Evolutionary conservation across 345 rosid species (phyloP).

Genomic region (Brassica cretica): DNA sequence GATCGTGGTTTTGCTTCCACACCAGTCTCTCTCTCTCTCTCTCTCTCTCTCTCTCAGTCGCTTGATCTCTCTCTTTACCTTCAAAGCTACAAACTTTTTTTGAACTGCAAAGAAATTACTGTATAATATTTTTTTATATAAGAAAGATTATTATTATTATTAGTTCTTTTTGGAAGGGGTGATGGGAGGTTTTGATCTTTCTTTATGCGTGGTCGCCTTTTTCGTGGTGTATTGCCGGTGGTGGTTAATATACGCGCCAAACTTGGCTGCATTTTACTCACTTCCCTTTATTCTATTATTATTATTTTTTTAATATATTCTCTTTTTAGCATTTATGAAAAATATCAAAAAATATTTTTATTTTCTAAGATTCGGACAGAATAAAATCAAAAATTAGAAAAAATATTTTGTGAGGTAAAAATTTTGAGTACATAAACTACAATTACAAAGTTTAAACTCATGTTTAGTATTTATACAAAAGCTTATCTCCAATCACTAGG

Average conservation of each 20-base stretch:
- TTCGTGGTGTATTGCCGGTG: slow-evolving; percentile 42
- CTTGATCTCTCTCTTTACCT: slow-evolving; percentile 34
- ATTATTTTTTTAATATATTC: background rate
- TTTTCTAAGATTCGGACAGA: too few relatives aligned
- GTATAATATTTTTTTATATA: slow-evolving; percentile 8
- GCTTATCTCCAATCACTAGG: slow-evolving; percentile 8
- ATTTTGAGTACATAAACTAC: background rate
- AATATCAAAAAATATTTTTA: background rate
- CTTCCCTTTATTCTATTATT: background rate
- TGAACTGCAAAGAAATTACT: background rate
- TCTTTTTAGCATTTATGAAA: background rate
- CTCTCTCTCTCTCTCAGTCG: slow-evolving; percentile 25
- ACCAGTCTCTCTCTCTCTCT: background rate
- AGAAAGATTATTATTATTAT: background rate
- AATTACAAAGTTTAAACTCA: background rate
- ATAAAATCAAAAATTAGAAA: background rate
- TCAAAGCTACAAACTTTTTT: slow-evolving; percentile 24
- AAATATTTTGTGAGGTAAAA: background rate
- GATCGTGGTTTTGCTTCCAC: slow-evolving; percentile 32
- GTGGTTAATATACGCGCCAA: slow-evolving; percentile 76
- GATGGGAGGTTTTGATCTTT: slow-evolving; percentile 41
- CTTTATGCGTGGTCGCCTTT: slow-evolving; percentile 34
- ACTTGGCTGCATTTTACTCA: slow-evolving; percentile 1
- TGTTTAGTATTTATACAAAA: background rate
- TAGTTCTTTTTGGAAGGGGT: slow-evolving; percentile 35